Base-by-base conservation (phyloP, 1,139 yeast species). In the Geotrichum fermentans region DNA sequence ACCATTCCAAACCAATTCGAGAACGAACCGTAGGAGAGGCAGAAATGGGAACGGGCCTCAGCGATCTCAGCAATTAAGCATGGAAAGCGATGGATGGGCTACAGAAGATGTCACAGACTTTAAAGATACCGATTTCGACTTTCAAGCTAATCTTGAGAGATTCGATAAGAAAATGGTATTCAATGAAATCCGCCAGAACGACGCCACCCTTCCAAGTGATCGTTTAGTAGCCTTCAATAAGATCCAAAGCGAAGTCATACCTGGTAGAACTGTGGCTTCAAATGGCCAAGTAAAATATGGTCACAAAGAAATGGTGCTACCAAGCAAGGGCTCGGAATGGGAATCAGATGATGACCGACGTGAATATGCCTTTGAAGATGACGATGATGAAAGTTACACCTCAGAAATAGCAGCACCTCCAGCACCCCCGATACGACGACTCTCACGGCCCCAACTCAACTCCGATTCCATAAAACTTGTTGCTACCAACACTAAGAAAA, bases 121-220 rank as follows among this genome's bases (percentile, higher is more conserved):
- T 43, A 57, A 59, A 34, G 58, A 60, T 49, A 57, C 61, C 6
- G 97, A 89, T 55, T 90, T 90, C 68, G 97, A 90, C 64, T 90
- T 90, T 66, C 87, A 80, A 52, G 83, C 89, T 10, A 87, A 85
- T 61, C 73, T 89, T 56, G 83, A 84, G 26, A 79, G 82, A 73
- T 90, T 90, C 62, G 95, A 90, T 66, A 90, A 90, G 65, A 73
- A 76, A 54, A 73, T 82, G 6, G 92, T 89, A 5, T 85, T 90
- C 65, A 85, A 83, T 50, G 88, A 86, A 61, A 77, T 89, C 61
- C 80, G 81, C 45, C 75, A 74, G 55, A 70, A 73, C 49, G 96
- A 88, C 61, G 73, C 72, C 14, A 73, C 80, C 21, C 79, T 74
- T 45, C 82, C 85, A 1, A 71, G 73, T 17, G 74, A 79, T 42